Conservation (phyloP, 1,284 basidiomycete genomes). For the Cutaneotrichosporon mucoides region DNA sequence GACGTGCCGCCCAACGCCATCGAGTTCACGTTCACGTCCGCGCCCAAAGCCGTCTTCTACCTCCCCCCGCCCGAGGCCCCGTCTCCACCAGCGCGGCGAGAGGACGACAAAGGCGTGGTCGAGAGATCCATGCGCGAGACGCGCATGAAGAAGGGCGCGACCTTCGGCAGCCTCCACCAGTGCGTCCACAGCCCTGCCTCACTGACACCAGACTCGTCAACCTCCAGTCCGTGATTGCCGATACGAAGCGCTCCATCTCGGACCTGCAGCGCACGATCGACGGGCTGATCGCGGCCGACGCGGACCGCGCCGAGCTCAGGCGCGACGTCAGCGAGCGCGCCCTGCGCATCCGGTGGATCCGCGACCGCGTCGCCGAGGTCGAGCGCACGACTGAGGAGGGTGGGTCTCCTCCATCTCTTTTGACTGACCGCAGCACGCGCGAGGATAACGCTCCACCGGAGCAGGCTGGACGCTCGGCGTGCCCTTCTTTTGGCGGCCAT, state of each 20-base stretch:
- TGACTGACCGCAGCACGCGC: conserved; percentile 24
- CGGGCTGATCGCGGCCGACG: conserved; percentile 53
- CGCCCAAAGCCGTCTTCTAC: conserved; percentile 28
- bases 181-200: conserved; percentile 14
- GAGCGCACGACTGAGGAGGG: conserved; percentile 28
- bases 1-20: conserved; percentile 27
- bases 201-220: conserved; percentile 59
- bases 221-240: conserved; percentile 63
- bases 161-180: conserved; percentile 44
- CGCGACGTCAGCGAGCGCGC: conserved; percentile 45
- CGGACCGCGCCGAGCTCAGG: conserved; percentile 54
- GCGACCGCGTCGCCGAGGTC: conserved; percentile 26
- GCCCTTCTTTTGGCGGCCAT: conserved; percentile 27
- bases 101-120: conserved; percentile 23
- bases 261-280: conserved; percentile 60
- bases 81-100: neutral
- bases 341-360: conserved; percentile 28
- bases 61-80: conserved; percentile 11
- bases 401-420: conserved; percentile 11
- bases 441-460: conserved; percentile 23
- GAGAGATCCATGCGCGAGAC: conserved; percentile 47
- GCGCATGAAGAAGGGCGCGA: conserved; percentile 45
- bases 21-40: conserved; percentile 29
- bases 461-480: conserved; percentile 24
- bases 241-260: conserved; percentile 60